Percentiles rank a stretch among this genome's conserved stretches.
phyloP scores from a whole-genome alignment of 257 asterid genomes.

The Oldenlandia corymbosa region DNA sequence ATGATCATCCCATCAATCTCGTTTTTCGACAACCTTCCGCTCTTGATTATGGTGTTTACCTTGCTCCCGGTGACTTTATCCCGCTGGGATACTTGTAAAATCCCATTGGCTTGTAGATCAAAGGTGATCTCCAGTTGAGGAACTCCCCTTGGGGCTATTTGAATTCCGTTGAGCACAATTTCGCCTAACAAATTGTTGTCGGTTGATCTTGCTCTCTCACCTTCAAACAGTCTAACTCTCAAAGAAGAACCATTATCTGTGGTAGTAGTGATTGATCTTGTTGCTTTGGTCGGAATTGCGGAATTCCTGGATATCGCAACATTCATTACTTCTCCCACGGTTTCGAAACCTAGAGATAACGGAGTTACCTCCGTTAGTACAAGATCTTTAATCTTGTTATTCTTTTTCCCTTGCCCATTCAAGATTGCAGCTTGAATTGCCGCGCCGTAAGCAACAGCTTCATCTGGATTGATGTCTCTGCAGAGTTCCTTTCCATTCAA shows the following conservation, averaged over 20 bases:
- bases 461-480: conserved; percentile 1
- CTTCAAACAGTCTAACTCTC: neutral
- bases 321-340: too few relatives aligned
- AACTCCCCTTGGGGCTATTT: neutral
- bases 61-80: neutral
- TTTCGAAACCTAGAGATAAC: too few relatives aligned
- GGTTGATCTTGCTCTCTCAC: neutral
- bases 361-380: too few relatives aligned
- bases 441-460: conserved; percentile 3
- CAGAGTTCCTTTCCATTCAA: neutral
- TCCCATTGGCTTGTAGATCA: neutral
- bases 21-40: neutral
- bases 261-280: neutral
- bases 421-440: conserved; percentile 3
- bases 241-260: neutral
- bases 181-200: neutral
- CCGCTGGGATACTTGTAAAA: neutral
- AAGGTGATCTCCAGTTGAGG: neutral
- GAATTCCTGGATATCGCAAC: neutral
- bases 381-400: neutral
- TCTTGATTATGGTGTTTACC: neutral
- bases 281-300: neutral
- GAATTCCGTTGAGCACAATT: neutral
- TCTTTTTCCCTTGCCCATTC: neutral
- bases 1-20: neutral